A percentile compares a stretch with the other conserved stretches of the same genome.
phyloP scores from a whole-genome alignment of 2,329 filamentous ascomycete species.

The Cytospora schulzeri region DNA sequence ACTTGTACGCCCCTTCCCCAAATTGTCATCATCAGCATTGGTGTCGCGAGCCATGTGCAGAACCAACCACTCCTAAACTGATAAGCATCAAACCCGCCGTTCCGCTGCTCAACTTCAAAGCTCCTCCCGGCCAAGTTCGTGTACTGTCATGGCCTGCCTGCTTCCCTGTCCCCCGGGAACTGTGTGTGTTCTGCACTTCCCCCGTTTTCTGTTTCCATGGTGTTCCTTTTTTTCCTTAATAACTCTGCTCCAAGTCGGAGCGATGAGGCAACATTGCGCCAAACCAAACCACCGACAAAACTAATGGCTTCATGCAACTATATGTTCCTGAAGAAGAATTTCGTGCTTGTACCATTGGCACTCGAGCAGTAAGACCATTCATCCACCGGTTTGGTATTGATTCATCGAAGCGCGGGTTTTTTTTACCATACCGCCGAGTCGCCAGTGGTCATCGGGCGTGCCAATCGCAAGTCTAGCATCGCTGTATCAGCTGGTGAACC shows the following conservation, averaged over 20 bases:
- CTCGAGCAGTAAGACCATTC: background rate
- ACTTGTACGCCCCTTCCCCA: constrained; percentile 6
- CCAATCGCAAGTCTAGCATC: constrained; percentile 7
- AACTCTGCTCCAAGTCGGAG: constrained; percentile 13
- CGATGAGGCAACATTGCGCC: background rate
- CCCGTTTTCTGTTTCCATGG: constrained; percentile 6
- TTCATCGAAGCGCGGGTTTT: background rate
- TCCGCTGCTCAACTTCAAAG: constrained; percentile 11
- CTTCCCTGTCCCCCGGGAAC: no score
- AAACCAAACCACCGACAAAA: background rate
- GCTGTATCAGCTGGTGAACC: constrained; percentile 13
- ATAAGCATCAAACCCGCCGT: constrained; percentile 9
- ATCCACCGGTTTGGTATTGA: background rate
- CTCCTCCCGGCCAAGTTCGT: constrained; percentile 21
- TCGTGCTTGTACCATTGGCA: background rate
- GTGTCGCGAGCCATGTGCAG: constrained; percentile 1
- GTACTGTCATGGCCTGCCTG: constrained; percentile 16
- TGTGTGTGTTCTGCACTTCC: constrained; percentile 1
- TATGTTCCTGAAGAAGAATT: background rate
- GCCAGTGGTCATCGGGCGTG: constrained; percentile 2
- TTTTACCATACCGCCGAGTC: background rate
- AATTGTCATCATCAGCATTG: background rate
- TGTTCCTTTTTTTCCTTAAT: background rate
- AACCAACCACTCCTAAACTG: constrained; percentile 7
- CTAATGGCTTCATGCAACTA: constrained; percentile 6